These are phyloP conservation scores for Clarireedia hainanense DNA, from an alignment of 2,329 filamentous ascomycete species.

Conservation along the genomic window DNA sequence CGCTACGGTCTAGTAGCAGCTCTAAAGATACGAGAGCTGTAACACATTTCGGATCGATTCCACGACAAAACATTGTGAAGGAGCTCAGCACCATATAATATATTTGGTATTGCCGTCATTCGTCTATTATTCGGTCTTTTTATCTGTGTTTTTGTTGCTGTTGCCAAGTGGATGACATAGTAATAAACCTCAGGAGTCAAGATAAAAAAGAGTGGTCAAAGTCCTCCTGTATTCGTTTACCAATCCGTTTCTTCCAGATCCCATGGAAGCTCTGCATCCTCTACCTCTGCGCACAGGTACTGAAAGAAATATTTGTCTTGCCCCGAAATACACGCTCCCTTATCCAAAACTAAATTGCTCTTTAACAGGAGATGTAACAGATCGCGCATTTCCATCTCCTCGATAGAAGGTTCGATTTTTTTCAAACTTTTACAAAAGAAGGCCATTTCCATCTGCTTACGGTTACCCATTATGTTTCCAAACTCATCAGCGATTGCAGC, in stretches of 20 bases:
- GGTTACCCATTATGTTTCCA: background rate
- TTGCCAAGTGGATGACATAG: background rate
- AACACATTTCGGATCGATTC: no score
- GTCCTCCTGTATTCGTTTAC: background rate
- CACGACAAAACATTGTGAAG: no score
- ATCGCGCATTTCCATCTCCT: background rate
- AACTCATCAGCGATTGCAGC: background rate
- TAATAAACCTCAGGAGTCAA: background rate
- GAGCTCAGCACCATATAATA: no score
- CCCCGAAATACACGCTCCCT: background rate
- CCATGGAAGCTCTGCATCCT: background rate
- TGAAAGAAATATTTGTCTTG: background rate
- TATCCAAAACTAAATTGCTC: background rate
- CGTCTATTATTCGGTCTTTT: no score
- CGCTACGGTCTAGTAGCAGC: no score
- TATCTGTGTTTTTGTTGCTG: background rate
- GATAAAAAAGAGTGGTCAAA: no score
- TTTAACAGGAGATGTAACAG: background rate
- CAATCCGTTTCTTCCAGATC: background rate
- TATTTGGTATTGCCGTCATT: no score
- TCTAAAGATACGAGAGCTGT: no score
- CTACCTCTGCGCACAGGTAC: background rate
- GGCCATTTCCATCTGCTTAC: background rate
- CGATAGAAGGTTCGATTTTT: background rate
- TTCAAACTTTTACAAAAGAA: background rate